These are phyloP conservation scores for Angomonas deanei DNA, from an alignment of 208 protist genomes.

Conservation along the genomic window DNA sequence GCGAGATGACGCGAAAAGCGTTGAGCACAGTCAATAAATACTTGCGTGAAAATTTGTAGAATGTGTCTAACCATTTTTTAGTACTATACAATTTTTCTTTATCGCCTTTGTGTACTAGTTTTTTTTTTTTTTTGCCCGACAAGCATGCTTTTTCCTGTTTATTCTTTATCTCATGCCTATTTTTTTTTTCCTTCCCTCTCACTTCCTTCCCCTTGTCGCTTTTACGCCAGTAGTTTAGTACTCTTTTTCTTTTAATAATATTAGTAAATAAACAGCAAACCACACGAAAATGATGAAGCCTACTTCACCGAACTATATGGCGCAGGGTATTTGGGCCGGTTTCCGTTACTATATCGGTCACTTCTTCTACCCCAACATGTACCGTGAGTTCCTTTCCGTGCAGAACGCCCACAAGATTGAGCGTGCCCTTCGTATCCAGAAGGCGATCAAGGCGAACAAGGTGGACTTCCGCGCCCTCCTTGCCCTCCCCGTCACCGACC, in stretches of 20 bases:
- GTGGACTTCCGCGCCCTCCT: constrained; percentile 87
- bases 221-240: constrained; percentile 4
- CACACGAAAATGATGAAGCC: constrained; percentile 61
- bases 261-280: constrained; percentile 6
- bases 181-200: constrained; percentile 7
- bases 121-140: constrained; percentile 1
- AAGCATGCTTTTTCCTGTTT: neutral
- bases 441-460: constrained; percentile 91
- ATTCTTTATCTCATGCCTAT: neutral
- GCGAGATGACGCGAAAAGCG: constrained; percentile 57
- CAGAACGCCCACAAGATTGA: constrained; percentile 88
- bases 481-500: constrained; percentile 85
- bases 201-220: neutral
- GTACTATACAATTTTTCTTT: neutral
- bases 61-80: neutral
- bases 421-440: constrained; percentile 82
- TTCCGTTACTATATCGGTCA: constrained; percentile 84
- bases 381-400: constrained; percentile 83
- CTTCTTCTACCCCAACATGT: constrained; percentile 91
- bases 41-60: constrained; percentile 71
- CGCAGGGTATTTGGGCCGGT: constrained; percentile 83
- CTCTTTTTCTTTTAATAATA: constrained; percentile 10
- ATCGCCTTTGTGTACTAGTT: neutral
- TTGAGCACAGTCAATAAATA: constrained; percentile 83
- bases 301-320: constrained; percentile 68